These are phyloP conservation scores for Cicer cuneatum DNA, from an alignment of 306 rosid genomes.

Conservation along the genomic window DNA sequence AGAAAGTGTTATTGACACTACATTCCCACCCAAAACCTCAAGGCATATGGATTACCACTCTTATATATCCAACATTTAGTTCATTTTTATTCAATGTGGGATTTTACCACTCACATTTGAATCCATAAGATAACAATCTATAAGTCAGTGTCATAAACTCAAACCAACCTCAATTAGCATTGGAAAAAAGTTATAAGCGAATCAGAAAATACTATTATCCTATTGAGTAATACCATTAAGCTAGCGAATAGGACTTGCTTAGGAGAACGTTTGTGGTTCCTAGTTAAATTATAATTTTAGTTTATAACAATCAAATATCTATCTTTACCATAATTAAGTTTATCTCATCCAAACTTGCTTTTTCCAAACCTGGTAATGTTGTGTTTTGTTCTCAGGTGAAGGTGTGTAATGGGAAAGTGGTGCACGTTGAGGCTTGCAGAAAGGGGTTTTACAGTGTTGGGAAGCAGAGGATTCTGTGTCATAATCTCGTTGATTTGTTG, in stretches of 20 bases:
- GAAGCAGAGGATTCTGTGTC: constrained; percentile 80
- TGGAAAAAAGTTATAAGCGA: not conserved
- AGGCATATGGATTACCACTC: too few relatives aligned
- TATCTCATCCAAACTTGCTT: not conserved
- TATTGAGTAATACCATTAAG: not conserved
- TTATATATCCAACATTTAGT: too few relatives aligned
- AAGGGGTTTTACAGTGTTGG: constrained; percentile 87
- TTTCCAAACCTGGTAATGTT: not conserved
- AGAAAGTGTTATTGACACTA: too few relatives aligned
- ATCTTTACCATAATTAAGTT: not conserved
- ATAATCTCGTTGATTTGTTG: constrained; percentile 85
- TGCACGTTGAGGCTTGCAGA: constrained; percentile 87
- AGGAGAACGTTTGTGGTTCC: not conserved
- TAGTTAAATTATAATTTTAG: not conserved
- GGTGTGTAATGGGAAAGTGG: constrained; percentile 88
- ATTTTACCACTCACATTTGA: too few relatives aligned
- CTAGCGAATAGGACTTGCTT: not conserved
- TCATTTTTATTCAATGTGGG: too few relatives aligned
- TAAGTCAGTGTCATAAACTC: not conserved
- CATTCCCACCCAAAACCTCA: too few relatives aligned
- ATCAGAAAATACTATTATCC: not conserved
- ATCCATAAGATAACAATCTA: not conserved
- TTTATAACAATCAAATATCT: not conserved
- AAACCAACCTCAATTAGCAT: not conserved
- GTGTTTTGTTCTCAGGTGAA: constrained; percentile 63